phyloP scores from a whole-genome alignment of 306 rosid genomes.

The Lathyrus aphaca region DNA sequence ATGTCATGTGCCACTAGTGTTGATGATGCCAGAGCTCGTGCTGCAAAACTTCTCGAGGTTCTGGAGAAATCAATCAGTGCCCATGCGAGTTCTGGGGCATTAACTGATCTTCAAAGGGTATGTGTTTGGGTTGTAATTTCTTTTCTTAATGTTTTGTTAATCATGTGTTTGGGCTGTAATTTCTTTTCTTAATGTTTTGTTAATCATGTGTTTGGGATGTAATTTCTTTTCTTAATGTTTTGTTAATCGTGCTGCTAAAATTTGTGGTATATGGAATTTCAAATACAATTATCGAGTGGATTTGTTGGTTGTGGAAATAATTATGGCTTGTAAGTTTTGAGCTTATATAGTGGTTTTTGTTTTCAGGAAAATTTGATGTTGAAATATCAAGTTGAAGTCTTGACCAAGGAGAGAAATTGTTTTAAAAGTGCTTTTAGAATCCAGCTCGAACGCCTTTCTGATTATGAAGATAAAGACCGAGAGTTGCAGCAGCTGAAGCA shows the following conservation, averaged over 20 bases:
- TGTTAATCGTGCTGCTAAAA: not conserved
- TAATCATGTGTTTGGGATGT: conserved; percentile 17
- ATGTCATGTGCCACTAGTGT: conserved; percentile 70
- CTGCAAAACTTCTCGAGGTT: conserved; percentile 72
- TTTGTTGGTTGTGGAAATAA: not conserved
- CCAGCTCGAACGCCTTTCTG: conserved; percentile 85
- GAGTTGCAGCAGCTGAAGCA: conserved; percentile 87
- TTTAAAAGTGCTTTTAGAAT: conserved; percentile 81
- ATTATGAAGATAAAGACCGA: conserved; percentile 61
- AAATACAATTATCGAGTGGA: not conserved
- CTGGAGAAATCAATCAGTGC: conserved; percentile 76
- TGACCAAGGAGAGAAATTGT: conserved; percentile 74
- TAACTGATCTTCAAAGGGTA: conserved; percentile 69
- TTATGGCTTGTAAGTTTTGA: conserved; percentile 3
- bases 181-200: not conserved
- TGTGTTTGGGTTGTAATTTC: conserved; percentile 2
- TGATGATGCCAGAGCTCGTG: conserved; percentile 86
- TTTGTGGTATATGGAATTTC: conserved; percentile 11
- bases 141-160: conserved; percentile 11
- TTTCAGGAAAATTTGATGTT: conserved; percentile 80
- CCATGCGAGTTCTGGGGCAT: conserved; percentile 63
- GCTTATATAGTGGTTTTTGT: conserved; percentile 26
- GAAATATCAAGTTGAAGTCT: conserved; percentile 73
- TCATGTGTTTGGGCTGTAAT: conserved; percentile 13
- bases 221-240: not conserved